A percentile compares a stretch with the other conserved stretches of the same genome.
These are phyloP conservation scores for Blastocystis sp. DNA, from an alignment of 352 stramenopile genomes.

Conservation along the genomic window DNA sequence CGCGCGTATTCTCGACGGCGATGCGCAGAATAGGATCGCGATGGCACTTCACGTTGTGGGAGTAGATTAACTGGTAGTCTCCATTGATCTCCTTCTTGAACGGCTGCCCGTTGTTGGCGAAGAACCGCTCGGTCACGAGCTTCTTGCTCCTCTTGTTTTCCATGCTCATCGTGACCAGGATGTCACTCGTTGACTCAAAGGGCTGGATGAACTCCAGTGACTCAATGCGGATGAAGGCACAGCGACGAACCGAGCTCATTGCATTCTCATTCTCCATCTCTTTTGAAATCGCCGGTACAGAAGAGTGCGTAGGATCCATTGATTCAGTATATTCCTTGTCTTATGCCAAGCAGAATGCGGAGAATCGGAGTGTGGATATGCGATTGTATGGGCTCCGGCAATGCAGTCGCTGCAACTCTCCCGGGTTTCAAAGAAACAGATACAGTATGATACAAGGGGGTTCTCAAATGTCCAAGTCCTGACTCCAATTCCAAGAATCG, in stretches of 20 bases:
- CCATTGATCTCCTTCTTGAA: slow-evolving; percentile 52
- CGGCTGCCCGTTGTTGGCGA: slow-evolving; percentile 53
- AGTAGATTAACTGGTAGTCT: slow-evolving; percentile 64
- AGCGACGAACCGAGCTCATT: slow-evolving; percentile 68
- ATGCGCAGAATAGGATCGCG: slow-evolving; percentile 69
- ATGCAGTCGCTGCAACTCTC: no score
- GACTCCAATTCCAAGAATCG: slow-evolving; percentile 67
- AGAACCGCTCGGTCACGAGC: slow-evolving; percentile 44
- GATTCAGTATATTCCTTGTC: background rate
- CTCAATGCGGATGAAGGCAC: slow-evolving; percentile 54
- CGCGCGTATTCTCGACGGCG: slow-evolving; percentile 69
- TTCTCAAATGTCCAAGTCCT: background rate
- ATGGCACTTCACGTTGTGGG: slow-evolving; percentile 70
- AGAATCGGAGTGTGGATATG: background rate
- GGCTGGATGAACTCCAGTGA: slow-evolving; percentile 44
- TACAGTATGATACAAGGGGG: background rate
- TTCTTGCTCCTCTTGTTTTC: slow-evolving; percentile 73
- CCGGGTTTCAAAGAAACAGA: slow-evolving; percentile 3
- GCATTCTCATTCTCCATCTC: slow-evolving; percentile 73
- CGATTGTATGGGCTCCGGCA: no score
- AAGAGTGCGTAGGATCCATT: slow-evolving; percentile 43
- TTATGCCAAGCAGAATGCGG: background rate
- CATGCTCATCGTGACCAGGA: slow-evolving; percentile 71
- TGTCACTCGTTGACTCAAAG: slow-evolving; percentile 68
- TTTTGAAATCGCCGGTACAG: slow-evolving; percentile 57